Evolutionary conservation across 306 rosid genomes (phyloP), one percentile per base, ranked within the genome.

Genomic region (Aeschynomene evenia): DNA sequence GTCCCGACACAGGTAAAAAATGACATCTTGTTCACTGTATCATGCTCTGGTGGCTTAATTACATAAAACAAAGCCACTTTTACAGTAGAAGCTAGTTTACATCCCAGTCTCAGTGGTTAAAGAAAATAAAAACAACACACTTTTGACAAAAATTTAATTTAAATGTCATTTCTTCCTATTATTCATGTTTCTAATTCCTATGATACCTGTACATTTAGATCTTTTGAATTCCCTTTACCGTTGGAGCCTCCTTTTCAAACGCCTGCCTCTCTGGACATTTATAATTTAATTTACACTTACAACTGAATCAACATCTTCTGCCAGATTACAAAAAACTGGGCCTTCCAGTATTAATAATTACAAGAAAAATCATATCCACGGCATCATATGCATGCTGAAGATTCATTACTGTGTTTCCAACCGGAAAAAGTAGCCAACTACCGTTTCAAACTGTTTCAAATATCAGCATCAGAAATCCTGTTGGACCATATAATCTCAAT

Each of bases 401-500:
- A 56, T 43, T 50, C 42, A 49, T n/a, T 63, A 39, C 34, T 29
- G 58, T 12, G 50, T 76, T 59, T 66, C 52, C 28, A 56, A 58
- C 58, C 51, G 45, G 50, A 60, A 51, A n/a, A 59, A 50, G 49
- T 46, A 61, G 63, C 21, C 26, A n/a, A n/a, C n/a, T n/a, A n/a
- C n/a, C 1, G 19, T 9, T n/a, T n/a, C 23, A 37, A 31, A 56
- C 40, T 51, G 24, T 63, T 82, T 87, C 73, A 88, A 53, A 78
- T 78, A 70, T 83, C 93, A 15, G 85, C 96, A 15, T 88, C 66
- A 29, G 96, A 84, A 65, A 78, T 82, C 81, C 92, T 75, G 79
- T 90, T 92, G 70, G 98, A 92, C 98, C 98, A 92, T 63, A 88
- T 79, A 49, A 93, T 90, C 85, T 93, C 98, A 6, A 93, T 93